Evolutionary conservation across 192 early-diverging fungal genomes (phyloP), one percentile per base, ranked within the genome.

Genomic region (Backusella morwellensis): DNA sequence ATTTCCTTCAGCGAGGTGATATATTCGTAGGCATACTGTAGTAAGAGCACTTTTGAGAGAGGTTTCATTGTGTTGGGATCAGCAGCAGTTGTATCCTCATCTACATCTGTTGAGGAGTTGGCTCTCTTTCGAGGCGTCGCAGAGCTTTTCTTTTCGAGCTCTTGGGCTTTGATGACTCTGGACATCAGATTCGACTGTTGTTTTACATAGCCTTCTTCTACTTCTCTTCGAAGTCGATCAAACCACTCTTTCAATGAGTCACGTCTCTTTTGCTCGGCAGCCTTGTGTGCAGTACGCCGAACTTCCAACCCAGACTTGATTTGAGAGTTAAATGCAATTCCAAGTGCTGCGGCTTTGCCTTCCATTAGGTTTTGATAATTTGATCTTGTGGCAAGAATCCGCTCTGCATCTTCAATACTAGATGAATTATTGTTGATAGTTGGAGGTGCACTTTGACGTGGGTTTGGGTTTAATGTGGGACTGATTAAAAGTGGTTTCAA

Each of bases 181-280:
- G 78, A 75, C 35, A 73, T 68, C 19, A 79, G 56, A 0, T n/a
- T 32, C 8, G 66, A 35, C 4, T 79, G 74, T 68, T 70, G 44
- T 14, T 78, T 78, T 3, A 82, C 77, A 63, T 78, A 82, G 8
- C 80, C 88, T 14, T 90, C 86, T 12, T 95, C 94, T 42, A 98
- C 78, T 42, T 93, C 83, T 2, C 77, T 69, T 54, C 89, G 84
- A 9, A 99, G 81, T 12, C 91, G 84, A 42, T 98, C 95, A 78
- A 99, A 99, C 68, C 93, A 94, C 54, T 91, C 81, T 76, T 98
- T 98, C 2, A 99, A 88, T 38, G 93, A 93, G 78, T 99, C 98
- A 12, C 98, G 88, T 6, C 98, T 92, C 80, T 94, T 95, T 81
- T 99, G 98, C 81, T 99, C 98, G 3, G 97, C 96, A 52, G 95